These are phyloP conservation scores for Verbascum thapsus DNA, from an alignment of 257 asterid species.

Conservation along the genomic window DNA sequence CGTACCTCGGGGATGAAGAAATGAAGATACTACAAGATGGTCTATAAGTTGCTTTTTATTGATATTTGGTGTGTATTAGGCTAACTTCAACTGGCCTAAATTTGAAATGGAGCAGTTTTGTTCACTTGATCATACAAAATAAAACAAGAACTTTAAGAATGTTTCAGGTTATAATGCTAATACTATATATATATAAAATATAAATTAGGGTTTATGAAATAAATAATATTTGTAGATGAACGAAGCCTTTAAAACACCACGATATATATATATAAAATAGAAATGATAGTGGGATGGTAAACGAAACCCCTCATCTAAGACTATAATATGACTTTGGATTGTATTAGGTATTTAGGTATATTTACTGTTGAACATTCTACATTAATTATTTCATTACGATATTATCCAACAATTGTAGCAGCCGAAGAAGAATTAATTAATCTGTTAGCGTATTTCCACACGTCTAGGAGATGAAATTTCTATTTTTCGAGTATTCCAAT, in stretches of 20 bases:
- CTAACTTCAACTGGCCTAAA: too few relatives aligned
- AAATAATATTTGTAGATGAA: neutral
- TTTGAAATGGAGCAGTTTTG: neutral
- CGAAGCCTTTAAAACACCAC: neutral
- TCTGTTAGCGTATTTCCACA: neutral
- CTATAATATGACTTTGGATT: constrained; percentile 24
- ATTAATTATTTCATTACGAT: too few relatives aligned
- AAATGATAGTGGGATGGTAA: constrained; percentile 28
- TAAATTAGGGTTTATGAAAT: too few relatives aligned
- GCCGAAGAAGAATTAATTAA: neutral
- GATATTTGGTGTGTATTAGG: too few relatives aligned
- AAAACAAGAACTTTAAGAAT: neutral
- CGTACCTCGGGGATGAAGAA: too few relatives aligned
- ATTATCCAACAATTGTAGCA: constrained; percentile 11
- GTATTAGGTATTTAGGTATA: constrained; percentile 36
- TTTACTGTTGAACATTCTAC: neutral
- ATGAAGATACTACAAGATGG: too few relatives aligned
- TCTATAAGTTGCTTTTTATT: too few relatives aligned
- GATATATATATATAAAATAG: neutral
- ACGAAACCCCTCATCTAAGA: constrained; percentile 22
- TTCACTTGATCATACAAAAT: neutral
- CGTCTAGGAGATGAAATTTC: too few relatives aligned
- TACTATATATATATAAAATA: too few relatives aligned
- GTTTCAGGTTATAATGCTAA: neutral
- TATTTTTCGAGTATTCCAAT: neutral